These are phyloP conservation scores for Penicillium sp. DNA, from an alignment of 2,329 filamentous ascomycete genomes.

Conservation along the genomic window DNA sequence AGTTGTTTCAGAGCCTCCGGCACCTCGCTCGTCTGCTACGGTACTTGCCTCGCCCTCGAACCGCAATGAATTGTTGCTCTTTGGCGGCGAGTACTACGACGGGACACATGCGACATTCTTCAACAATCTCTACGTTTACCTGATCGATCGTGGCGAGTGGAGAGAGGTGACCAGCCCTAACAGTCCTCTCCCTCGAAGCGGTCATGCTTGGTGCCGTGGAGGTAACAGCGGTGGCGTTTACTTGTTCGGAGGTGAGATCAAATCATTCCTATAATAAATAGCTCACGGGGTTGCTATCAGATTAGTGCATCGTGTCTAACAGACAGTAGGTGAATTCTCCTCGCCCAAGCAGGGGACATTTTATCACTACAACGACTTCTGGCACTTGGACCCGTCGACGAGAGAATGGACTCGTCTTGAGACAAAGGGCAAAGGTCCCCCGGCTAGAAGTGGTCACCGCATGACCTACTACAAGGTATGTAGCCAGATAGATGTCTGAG, in stretches of 20 bases:
- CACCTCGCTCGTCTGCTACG: conserved; percentile 77
- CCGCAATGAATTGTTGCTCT: conserved; percentile 84
- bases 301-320: conserved; percentile 8
- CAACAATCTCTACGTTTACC: conserved; percentile 69
- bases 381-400: conserved; percentile 80
- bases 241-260: conserved; percentile 72
- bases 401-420: conserved; percentile 94
- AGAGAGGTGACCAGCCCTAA: conserved; percentile 88
- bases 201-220: conserved; percentile 92
- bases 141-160: conserved; percentile 89
- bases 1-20: conserved; percentile 71
- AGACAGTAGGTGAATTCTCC: conserved; percentile 74
- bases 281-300: background rate
- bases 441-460: conserved; percentile 85
- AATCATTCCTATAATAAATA: background rate
- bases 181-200: conserved; percentile 83
- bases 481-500: background rate
- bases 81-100: conserved; percentile 95
- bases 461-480: conserved; percentile 88
- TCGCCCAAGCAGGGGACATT: conserved; percentile 97
- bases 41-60: conserved; percentile 85
- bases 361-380: conserved; percentile 99
- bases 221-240: conserved; percentile 86
- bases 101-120: conserved; percentile 77
- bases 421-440: conserved; percentile 71